A percentile compares a stretch with the other conserved stretches of the same genome.
Evolutionary conservation across 768 basidiomycete genomes (phyloP).

Genomic region (Cystofilobasidium macerans): DNA sequence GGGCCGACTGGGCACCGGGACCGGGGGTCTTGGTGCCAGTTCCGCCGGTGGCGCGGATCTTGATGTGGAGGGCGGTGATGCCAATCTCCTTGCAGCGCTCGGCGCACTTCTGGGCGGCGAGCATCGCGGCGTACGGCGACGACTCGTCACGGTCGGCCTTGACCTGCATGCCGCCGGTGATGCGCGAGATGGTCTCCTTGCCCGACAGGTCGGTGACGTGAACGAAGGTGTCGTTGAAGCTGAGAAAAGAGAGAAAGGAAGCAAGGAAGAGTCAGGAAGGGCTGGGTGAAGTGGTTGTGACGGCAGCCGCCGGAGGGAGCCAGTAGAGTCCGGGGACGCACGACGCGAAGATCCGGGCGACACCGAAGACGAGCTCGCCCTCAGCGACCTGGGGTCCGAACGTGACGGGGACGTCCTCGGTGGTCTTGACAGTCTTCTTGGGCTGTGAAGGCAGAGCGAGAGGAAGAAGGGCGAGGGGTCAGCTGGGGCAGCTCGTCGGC

Average conservation of each 20-base stretch:
- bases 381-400: conserved; percentile 79
- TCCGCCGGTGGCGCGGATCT: conserved; percentile 90
- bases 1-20: conserved; percentile 93
- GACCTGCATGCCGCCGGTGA: conserved; percentile 99
- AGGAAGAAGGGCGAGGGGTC: not conserved
- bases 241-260: conserved; percentile 15
- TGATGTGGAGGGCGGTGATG: conserved; percentile 96
- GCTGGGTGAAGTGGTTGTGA: not conserved
- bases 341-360: conserved; percentile 96
- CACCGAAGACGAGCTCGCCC: conserved; percentile 57
- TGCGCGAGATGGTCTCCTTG: conserved; percentile 97
- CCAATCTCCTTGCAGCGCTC: conserved; percentile 84
- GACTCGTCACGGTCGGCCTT: conserved; percentile 99
- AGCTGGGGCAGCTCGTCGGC: not conserved
- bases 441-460: no score
- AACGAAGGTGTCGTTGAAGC: conserved; percentile 98
- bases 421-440: conserved; percentile 37
- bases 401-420: conserved; percentile 72
- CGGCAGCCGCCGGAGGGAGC: not conserved
- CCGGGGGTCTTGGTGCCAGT: conserved; percentile 99
- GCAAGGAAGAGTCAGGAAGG: not conserved
- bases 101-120: conserved; percentile 96
- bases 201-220: conserved; percentile 98
- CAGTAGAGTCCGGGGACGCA: conserved; percentile 32
- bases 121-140: conserved; percentile 91